Evolutionary conservation across 2,329 filamentous ascomycete genomes (phyloP).

Genomic region (Talaromyces islandicus): DNA sequence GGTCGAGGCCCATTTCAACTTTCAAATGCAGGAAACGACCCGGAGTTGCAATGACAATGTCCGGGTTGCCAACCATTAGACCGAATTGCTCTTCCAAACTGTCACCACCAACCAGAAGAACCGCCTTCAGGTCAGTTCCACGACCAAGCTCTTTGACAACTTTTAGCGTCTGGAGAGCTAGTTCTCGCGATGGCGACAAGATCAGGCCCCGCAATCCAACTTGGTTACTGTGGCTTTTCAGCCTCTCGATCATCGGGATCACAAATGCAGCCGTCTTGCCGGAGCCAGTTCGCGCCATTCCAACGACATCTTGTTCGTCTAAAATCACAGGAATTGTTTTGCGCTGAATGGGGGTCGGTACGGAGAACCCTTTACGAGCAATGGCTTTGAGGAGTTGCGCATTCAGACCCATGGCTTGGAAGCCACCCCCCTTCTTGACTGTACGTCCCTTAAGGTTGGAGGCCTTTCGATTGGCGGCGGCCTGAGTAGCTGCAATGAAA

Average conservation of each 20-base stretch:
- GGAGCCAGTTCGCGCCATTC: conserved; percentile 97
- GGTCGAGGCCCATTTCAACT: conserved; percentile 88
- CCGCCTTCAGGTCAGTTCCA: conserved; percentile 86
- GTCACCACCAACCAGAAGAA: conserved; percentile 89
- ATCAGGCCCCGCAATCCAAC: conserved; percentile 83
- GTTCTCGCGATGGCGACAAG: conserved; percentile 84
- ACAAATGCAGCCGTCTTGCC: conserved; percentile 98
- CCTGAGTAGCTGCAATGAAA: conserved; percentile 84
- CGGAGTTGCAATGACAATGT: conserved; percentile 94
- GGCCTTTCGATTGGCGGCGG: conserved; percentile 79
- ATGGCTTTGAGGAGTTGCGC: conserved; percentile 83
- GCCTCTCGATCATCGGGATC: conserved; percentile 93
- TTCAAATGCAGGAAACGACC: conserved; percentile 95
- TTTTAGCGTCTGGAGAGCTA: conserved; percentile 90
- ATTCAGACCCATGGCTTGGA: conserved; percentile 90
- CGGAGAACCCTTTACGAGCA: conserved; percentile 85
- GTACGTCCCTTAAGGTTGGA: conserved; percentile 76
- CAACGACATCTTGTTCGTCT: conserved; percentile 90
- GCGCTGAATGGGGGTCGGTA: conserved; percentile 94
- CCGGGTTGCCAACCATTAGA: conserved; percentile 88
- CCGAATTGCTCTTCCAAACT: conserved; percentile 92
- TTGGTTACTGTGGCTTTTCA: conserved; percentile 80
- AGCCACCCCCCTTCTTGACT: conserved; percentile 92
- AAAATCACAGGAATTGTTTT: conserved; percentile 92
- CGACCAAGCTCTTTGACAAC: conserved; percentile 91